A percentile compares a stretch with the other conserved stretches of the same genome.
Conservation (phyloP, 1,139 yeast genomes). For the Hansenula anomala region DNA sequence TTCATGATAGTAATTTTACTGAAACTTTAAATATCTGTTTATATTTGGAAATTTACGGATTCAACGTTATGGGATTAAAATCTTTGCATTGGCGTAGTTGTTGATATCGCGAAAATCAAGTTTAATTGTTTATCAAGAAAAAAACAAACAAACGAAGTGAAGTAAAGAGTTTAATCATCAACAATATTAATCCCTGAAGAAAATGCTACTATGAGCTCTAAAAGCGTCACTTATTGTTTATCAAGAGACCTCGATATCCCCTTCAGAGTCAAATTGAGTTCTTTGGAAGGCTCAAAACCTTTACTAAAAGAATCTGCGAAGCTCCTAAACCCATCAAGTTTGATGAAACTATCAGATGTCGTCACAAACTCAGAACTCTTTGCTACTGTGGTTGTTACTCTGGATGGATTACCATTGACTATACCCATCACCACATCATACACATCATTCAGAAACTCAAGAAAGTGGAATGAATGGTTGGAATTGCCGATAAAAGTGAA, state of each 20-base stretch:
- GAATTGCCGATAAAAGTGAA: slow-evolving; percentile 65
- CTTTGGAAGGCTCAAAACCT: slow-evolving; percentile 43
- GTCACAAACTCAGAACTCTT: slow-evolving; percentile 54
- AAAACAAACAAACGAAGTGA: too few species aligned
- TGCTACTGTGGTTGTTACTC: slow-evolving; percentile 56
- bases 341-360: slow-evolving; percentile 46
- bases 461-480: slow-evolving; percentile 59
- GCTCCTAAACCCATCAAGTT: slow-evolving; percentile 48
- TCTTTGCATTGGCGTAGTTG: too few species aligned
- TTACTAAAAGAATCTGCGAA: slow-evolving; percentile 49
- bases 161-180: too few species aligned
- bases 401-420: slow-evolving; percentile 59
- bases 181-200: too few species aligned
- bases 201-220: slow-evolving; percentile 18
- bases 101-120: too few species aligned
- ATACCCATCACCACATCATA: slow-evolving; percentile 65
- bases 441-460: slow-evolving; percentile 45
- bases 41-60: too few species aligned
- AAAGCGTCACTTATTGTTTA: slow-evolving; percentile 62
- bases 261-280: slow-evolving; percentile 40
- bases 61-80: too few species aligned
- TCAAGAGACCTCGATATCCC: slow-evolving; percentile 69
- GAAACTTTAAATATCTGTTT: too few species aligned
- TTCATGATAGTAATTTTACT: too few species aligned
- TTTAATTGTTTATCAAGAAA: too few species aligned